Base-by-base conservation (phyloP, 140 eudicot species). In the Flaveria floridana region DNA sequence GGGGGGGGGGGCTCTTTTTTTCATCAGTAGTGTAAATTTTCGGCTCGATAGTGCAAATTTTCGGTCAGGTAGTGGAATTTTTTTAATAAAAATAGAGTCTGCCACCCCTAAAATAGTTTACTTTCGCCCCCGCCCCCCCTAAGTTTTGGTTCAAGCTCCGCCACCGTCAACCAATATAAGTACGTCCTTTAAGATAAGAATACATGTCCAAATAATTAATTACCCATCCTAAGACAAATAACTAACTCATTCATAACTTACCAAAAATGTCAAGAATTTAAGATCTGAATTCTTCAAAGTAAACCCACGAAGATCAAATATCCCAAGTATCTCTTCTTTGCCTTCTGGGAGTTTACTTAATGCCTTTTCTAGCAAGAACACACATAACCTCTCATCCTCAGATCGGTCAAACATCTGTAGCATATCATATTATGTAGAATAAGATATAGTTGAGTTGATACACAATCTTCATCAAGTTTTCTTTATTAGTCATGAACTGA, bases 271-370 rank as follows among this genome's bases (percentile, higher is more conserved):
- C 61, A 88, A 66, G 87, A 88, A 94, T 65, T 81, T 85, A 65
- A 91, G 78, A 81, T 94, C 99, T 0, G 95, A 84, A 83, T 94
- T 94, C 76, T 79, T 83, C 50, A 84, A 66, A 55, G 89, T 66
- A 65, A 90, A 94, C 51, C 89, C 91, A 19, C 97, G 83, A 59
- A 94, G 95, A 81, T 94, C 99, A 77, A 94, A 64, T 84, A 90
- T 81, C 44, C 85, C 87, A 64, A 87, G 96, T 72, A 89, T 84
- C 70, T 89, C 84, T 58, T 92, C 82, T 81, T 85, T 76, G 30
- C 95, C 96, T 48, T 80, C 86, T 20, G 95, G 98, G 64, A 87
- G 92, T 72, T 70, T 89, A 81, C 87, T 86, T 78, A 89, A 70
- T 37, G 96, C 96, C 82, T 87, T 89, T 81, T 92, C 98, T 70